Conservation (phyloP, 2,329 filamentous ascomycete species). For the Plenodomus lindquistii region DNA sequence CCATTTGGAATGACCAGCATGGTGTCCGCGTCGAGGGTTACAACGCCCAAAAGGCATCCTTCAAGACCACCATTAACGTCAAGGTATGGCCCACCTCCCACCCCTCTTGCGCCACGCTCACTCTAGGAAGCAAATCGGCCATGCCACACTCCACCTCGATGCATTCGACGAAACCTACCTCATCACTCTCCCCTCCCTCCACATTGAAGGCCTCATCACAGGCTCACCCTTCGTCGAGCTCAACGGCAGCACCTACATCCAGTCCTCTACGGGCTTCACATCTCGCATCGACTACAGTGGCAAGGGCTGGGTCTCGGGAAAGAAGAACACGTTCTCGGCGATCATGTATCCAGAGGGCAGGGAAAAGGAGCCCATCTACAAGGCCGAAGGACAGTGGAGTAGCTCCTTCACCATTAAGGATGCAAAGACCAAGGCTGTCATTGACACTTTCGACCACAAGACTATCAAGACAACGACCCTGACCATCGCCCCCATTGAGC, state of each 20-base stretch:
- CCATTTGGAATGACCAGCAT: constrained; percentile 82
- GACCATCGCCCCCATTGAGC: constrained; percentile 69
- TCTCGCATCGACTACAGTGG: constrained; percentile 91
- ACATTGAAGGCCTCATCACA: constrained; percentile 91
- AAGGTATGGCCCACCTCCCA: constrained; percentile 52
- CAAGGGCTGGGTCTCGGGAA: constrained; percentile 91
- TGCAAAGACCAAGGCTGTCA: constrained; percentile 53
- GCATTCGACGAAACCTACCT: constrained; percentile 73
- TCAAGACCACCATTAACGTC: constrained; percentile 90
- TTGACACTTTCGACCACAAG: constrained; percentile 54
- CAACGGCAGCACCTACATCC: constrained; percentile 81
- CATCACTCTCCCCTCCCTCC: constrained; percentile 86
- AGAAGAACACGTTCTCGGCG: constrained; percentile 89
- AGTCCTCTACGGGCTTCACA: constrained; percentile 82
- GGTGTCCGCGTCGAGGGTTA: constrained; percentile 79
- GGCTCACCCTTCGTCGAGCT: constrained; percentile 89
- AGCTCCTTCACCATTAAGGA: constrained; percentile 79
- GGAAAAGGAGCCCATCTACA: constrained; percentile 77
- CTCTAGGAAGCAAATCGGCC: constrained; percentile 70
- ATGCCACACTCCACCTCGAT: constrained; percentile 79
- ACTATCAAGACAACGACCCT: constrained; percentile 65
- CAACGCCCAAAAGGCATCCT: constrained; percentile 95
- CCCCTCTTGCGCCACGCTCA: constrained; percentile 4
- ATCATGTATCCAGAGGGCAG: constrained; percentile 69
- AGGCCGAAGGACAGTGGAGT: constrained; percentile 88